A percentile compares a stretch with the other conserved stretches of the same genome.
Conservation (phyloP, 2,329 filamentous ascomycete species). For the Xylaria sp. region DNA sequence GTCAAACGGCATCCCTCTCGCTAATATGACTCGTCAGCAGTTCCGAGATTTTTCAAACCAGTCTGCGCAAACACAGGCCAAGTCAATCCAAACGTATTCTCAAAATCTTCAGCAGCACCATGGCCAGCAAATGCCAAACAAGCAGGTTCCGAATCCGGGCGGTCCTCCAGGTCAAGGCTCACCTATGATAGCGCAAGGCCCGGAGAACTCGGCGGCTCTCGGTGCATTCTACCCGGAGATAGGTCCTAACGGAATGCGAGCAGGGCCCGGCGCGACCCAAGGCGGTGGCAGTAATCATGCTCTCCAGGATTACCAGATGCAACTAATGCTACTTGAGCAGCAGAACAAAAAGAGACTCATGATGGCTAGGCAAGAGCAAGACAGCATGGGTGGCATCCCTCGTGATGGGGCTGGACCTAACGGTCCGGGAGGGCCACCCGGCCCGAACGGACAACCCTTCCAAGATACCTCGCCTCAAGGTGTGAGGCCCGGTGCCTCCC, state of each 20-base stretch:
- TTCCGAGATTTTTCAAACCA: slow-evolving; percentile 72
- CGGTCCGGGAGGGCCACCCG: slow-evolving; percentile 57
- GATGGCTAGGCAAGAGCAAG: slow-evolving; percentile 85
- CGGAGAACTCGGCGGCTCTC: slow-evolving; percentile 69
- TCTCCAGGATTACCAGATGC: slow-evolving; percentile 89
- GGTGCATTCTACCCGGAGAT: slow-evolving; percentile 72
- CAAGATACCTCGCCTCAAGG: slow-evolving; percentile 77
- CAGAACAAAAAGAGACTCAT: slow-evolving; percentile 88
- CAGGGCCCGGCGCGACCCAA: slow-evolving; percentile 58
- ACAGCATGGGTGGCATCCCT: slow-evolving; percentile 66
- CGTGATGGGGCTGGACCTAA: slow-evolving; percentile 63
- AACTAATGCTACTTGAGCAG: slow-evolving; percentile 86
- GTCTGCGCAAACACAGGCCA: slow-evolving; percentile 74
- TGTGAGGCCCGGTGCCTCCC: slow-evolving; percentile 76
- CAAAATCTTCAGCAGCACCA: slow-evolving; percentile 86
- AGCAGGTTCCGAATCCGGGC: slow-evolving; percentile 78
- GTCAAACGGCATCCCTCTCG: slow-evolving; percentile 79
- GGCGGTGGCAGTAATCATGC: slow-evolving; percentile 77
- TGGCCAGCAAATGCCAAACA: slow-evolving; percentile 81
- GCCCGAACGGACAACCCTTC: slow-evolving; percentile 72
- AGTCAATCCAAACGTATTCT: slow-evolving; percentile 88
- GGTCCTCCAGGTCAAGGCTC: slow-evolving; percentile 82
- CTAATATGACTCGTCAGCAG: slow-evolving; percentile 78
- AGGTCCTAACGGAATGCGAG: slow-evolving; percentile 68
- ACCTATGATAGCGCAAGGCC: slow-evolving; percentile 81